These are phyloP conservation scores for Peniophora sp. DNA, from an alignment of 1,284 basidiomycete species.

Conservation along the genomic window DNA sequence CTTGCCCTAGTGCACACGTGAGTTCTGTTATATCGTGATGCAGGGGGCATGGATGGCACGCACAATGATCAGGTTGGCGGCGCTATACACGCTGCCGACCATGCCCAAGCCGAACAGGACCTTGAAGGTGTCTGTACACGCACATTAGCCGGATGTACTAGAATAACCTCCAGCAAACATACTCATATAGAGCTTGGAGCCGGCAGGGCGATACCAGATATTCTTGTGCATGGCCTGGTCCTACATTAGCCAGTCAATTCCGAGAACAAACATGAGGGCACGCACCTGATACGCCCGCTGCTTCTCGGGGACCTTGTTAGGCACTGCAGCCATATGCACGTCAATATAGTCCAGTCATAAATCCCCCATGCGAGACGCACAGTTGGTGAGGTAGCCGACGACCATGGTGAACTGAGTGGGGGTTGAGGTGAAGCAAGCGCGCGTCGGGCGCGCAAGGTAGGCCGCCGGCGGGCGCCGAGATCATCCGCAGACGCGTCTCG, in stretches of 20 bases:
- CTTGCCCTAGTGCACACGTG: slow-evolving; percentile 17
- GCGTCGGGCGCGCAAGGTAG: not conserved
- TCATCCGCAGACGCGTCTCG: slow-evolving; percentile 8
- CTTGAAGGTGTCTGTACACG: slow-evolving; percentile 42
- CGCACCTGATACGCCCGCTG: slow-evolving; percentile 61
- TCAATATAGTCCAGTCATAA: not conserved
- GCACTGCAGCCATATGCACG: slow-evolving; percentile 31
- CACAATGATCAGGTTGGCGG: slow-evolving; percentile 45
- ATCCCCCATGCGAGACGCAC: slow-evolving; percentile 16
- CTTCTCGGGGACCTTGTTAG: slow-evolving; percentile 55
- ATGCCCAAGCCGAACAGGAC: slow-evolving; percentile 47
- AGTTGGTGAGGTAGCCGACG: slow-evolving; percentile 47
- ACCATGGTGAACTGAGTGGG: slow-evolving; percentile 6
- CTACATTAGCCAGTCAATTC: not conserved
- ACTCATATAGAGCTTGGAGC: slow-evolving; percentile 43
- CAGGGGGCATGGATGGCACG: slow-evolving; percentile 14
- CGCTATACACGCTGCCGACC: slow-evolving; percentile 40
- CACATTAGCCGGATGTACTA: not conserved
- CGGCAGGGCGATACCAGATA: slow-evolving; percentile 38
- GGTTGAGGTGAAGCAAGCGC: slow-evolving; percentile 9
- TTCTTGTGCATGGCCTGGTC: slow-evolving; percentile 30
- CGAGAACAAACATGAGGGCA: not conserved
- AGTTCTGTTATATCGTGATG: too few relatives aligned
- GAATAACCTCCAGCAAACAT: slow-evolving; percentile 8
- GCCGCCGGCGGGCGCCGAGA: not conserved